Percentiles rank a stretch among this genome's conserved stretches.
Evolutionary conservation across 2,329 filamentous ascomycete genomes (phyloP).

Genomic region (Helminthosporium solani): DNA sequence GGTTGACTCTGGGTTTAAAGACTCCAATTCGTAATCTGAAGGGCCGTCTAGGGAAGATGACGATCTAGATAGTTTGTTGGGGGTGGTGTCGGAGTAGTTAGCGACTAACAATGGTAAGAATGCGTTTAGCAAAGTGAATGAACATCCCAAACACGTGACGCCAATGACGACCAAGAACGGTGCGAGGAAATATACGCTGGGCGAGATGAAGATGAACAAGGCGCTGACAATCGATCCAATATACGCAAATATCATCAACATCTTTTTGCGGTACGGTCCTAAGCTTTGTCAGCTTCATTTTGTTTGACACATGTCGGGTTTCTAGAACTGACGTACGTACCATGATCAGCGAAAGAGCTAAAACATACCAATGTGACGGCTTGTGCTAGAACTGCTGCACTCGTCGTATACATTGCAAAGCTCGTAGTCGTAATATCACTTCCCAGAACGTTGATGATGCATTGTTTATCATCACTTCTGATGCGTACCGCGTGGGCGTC

Average conservation of each 20-base stretch:
- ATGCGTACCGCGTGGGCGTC: constrained; percentile 6
- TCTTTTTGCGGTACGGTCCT: constrained; percentile 72
- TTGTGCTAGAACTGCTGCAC: constrained; percentile 80
- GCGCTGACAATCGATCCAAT: constrained; percentile 75
- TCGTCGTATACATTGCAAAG: constrained; percentile 96
- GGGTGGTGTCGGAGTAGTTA: constrained; percentile 45
- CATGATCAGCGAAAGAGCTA: constrained; percentile 89
- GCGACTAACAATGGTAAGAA: constrained; percentile 85
- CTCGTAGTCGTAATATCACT: constrained; percentile 84
- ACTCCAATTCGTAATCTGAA: constrained; percentile 30
- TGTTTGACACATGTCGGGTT: neutral
- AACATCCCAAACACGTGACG: constrained; percentile 90
- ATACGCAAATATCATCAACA: constrained; percentile 78
- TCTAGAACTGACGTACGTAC: constrained; percentile 52
- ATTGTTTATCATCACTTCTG: constrained; percentile 55
- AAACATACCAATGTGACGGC: constrained; percentile 88
- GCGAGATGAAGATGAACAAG: constrained; percentile 74
- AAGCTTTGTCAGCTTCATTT: constrained; percentile 1
- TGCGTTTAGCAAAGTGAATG: constrained; percentile 91
- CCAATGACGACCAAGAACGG: constrained; percentile 79
- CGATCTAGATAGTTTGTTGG: constrained; percentile 55
- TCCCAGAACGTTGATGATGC: constrained; percentile 75
- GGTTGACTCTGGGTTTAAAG: constrained; percentile 19
- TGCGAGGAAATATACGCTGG: constrained; percentile 74
- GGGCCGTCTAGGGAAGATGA: constrained; percentile 12